Conservation (phyloP, 2,329 filamentous ascomycete species). For the Neopestalotiopsis clavispora region DNA sequence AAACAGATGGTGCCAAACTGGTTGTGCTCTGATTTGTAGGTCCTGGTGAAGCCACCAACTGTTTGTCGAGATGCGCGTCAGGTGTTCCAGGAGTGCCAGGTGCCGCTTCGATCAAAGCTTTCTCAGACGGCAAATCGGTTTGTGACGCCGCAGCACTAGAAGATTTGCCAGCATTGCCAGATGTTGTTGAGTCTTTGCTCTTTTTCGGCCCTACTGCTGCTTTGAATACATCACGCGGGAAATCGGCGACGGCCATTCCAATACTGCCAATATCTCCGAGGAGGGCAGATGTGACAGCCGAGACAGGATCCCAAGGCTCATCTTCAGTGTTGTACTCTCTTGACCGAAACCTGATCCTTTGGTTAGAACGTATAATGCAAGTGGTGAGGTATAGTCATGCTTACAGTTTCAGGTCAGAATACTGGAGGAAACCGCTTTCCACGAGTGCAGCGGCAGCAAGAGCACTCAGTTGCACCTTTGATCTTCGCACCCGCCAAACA, state of each 20-base stretch:
- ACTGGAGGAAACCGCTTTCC: slow-evolving; percentile 66
- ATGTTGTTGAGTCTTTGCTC: slow-evolving; percentile 21
- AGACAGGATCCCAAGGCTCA: slow-evolving; percentile 79
- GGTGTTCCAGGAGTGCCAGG: slow-evolving; percentile 3
- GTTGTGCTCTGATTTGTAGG: slow-evolving; percentile 11
- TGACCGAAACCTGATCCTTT: slow-evolving; percentile 47
- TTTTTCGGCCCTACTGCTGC: slow-evolving; percentile 26
- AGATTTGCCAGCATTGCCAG: slow-evolving; percentile 24
- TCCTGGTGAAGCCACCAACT: neutral
- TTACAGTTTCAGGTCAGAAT: slow-evolving; percentile 75
- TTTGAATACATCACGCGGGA: slow-evolving; percentile 63
- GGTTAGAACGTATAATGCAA: slow-evolving; percentile 19
- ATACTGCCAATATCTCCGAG: slow-evolving; percentile 84
- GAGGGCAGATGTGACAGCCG: slow-evolving; percentile 76
- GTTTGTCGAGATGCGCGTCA: neutral
- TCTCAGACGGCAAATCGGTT: slow-evolving; percentile 7
- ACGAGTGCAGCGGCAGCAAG: slow-evolving; percentile 75
- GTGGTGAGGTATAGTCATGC: slow-evolving; percentile 29
- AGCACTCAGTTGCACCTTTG: slow-evolving; percentile 70
- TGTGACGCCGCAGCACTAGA: slow-evolving; percentile 12
- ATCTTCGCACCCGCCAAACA: slow-evolving; percentile 75
- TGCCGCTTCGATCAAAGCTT: slow-evolving; percentile 15
- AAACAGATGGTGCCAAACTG: slow-evolving; percentile 10
- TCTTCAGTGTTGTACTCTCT: slow-evolving; percentile 78
- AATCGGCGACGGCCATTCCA: slow-evolving; percentile 81